These are phyloP conservation scores for Puccinia polysora DNA, from an alignment of 1,284 basidiomycete species.

Conservation along the genomic window DNA sequence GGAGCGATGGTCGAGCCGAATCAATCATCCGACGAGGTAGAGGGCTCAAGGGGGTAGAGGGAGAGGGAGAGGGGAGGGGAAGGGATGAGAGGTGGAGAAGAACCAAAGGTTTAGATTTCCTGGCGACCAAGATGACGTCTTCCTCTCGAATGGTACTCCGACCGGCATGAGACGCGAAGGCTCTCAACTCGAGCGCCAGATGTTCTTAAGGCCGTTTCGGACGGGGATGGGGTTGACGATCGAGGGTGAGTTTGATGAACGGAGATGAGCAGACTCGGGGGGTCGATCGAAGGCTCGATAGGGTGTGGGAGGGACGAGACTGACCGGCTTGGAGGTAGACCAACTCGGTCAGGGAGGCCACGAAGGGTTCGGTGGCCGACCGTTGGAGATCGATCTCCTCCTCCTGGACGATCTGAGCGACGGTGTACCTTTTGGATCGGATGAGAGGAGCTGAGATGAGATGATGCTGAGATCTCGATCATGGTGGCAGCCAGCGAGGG, in stretches of 20 bases:
- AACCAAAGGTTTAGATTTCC: constrained; percentile 30
- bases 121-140: constrained; percentile 23
- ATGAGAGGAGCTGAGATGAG: background rate
- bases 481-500: background rate
- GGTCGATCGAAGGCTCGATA: background rate
- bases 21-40: no score
- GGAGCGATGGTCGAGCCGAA: no score
- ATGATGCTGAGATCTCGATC: background rate
- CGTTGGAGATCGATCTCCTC: constrained; percentile 36
- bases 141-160: constrained; percentile 37
- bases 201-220: constrained; percentile 13
- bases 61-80: no score
- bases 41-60: background rate
- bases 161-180: constrained; percentile 34
- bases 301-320: background rate
- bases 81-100: background rate
- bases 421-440: constrained; percentile 30
- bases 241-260: no score
- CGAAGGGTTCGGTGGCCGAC: constrained; percentile 35
- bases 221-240: no score
- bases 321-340: constrained; percentile 33
- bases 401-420: constrained; percentile 41
- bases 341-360: constrained; percentile 35
- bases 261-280: no score
- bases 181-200: constrained; percentile 34